These are phyloP conservation scores for Tricladium varicosporioides DNA, from an alignment of 2,329 filamentous ascomycete genomes.

Conservation along the genomic window DNA sequence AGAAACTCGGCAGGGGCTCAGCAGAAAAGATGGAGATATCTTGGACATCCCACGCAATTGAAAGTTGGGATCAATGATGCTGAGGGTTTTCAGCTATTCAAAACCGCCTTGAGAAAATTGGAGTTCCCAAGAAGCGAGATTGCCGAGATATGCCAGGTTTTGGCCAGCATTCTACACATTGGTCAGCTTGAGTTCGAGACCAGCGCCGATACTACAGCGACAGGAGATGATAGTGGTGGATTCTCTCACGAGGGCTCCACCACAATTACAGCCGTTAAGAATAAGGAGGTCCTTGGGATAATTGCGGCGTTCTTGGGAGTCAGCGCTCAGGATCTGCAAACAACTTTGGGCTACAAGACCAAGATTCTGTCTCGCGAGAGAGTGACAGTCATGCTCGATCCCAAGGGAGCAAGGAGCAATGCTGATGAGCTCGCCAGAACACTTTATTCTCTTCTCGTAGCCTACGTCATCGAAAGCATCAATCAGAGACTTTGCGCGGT, in stretches of 20 bases:
- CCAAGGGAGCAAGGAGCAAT: constrained; percentile 82
- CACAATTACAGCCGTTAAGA: constrained; percentile 82
- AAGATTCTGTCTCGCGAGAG: constrained; percentile 95
- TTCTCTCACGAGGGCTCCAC: constrained; percentile 94
- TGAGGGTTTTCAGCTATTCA: constrained; percentile 96
- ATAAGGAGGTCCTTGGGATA: constrained; percentile 83
- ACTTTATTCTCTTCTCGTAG: constrained; percentile 88
- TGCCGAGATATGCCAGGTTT: constrained; percentile 92
- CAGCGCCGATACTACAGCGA: constrained; percentile 72
- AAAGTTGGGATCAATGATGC: constrained; percentile 96
- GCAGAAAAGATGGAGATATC: constrained; percentile 91
- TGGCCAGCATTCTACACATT: constrained; percentile 94
- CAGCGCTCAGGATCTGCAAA: constrained; percentile 75
- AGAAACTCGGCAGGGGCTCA: constrained; percentile 43
- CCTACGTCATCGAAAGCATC: constrained; percentile 88
- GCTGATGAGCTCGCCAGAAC: constrained; percentile 93
- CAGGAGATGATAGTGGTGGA: constrained; percentile 88
- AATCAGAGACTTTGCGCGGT: constrained; percentile 86
- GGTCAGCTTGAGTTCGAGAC: constrained; percentile 93
- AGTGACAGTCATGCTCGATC: constrained; percentile 98
- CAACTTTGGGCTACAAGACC: constrained; percentile 89
- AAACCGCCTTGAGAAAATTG: constrained; percentile 88
- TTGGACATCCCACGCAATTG: constrained; percentile 93
- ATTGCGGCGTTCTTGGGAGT: constrained; percentile 95
- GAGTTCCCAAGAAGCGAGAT: constrained; percentile 94